Base-by-base conservation (phyloP, 2,329 filamentous ascomycete genomes). In the Aspergillus jensenii region DNA sequence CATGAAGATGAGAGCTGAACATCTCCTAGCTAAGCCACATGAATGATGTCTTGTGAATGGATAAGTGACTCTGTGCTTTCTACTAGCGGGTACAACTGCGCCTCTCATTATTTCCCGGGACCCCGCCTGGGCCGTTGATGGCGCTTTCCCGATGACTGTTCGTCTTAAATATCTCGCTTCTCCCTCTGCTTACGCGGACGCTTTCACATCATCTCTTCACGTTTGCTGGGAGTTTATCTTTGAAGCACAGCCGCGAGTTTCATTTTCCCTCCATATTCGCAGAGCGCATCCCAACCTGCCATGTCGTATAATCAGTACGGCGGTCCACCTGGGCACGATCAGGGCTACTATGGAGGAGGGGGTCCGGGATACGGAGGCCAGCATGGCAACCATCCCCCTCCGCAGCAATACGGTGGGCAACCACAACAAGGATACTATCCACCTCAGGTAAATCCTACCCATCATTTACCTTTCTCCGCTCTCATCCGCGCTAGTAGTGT, bases 241-340 rank as follows among this genome's bases (percentile, higher is more conserved):
- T 21, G 31, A 12, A 27, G 17, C n/a, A 21, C 23, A n/a, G 33
- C 7, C 31, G 19, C 23, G n/a, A 27, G 8, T 9, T 23, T 49
- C 21, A 44, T 23, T 39, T 14, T 43, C 21, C 23, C 35, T 21
- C 44, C n/a, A 48, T 17, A 35, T 11, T n/a, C 17, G n/a, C 19
- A 15, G 25, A 25, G 37, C 17, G 25, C 21, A 52, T 37, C 27
- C 45, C 40, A 6, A 31, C 37, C 27, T 12, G 15, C 40, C 23
- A 58, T 58, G 56, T 58, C 56, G n/a, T 58, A 55, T 47, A 55
- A 55, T 14, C 56, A 54, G 31, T 58, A 58, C 51, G 45, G 56
- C 23, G 51, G 51, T 27, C 51, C 50, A 45, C 51, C 56, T 12
- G 48, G 54, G 19, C 31, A 52, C 19, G 56, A 53, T 40, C 50